Percentiles rank a stretch among this genome's conserved stretches.
Evolutionary conservation across 805 yeast species (phyloP).

Genomic region (Nakazawaea molendinolei): DNA sequence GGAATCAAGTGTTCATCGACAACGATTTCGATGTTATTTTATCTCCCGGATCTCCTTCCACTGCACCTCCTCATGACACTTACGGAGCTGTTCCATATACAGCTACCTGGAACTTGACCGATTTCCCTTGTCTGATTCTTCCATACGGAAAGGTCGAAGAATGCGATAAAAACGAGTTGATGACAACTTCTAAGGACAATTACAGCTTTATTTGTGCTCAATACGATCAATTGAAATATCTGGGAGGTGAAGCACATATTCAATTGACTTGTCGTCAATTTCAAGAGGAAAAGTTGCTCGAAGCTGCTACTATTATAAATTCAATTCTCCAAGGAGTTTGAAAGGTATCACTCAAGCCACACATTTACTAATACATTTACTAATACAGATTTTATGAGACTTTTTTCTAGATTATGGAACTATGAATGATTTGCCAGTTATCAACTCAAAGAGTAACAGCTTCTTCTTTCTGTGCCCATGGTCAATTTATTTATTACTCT

Average conservation of each 20-base stretch:
- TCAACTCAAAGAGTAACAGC: too few species aligned
- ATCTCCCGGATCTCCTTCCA: conserved; percentile 14
- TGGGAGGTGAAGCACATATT: conserved; percentile 57
- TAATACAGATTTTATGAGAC: too few species aligned
- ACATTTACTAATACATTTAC: too few species aligned
- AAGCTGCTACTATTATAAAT: too few species aligned
- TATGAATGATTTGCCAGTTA: too few species aligned
- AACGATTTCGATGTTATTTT: conserved; percentile 13
- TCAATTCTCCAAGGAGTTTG: too few species aligned
- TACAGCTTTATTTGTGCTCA: conserved; percentile 36
- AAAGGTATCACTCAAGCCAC: too few species aligned
- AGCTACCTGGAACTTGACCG: conserved; percentile 15
- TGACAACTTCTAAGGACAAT: conserved; percentile 26
- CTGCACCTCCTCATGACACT: conserved; percentile 18
- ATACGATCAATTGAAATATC: conserved; percentile 43
- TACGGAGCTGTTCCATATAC: conserved; percentile 16
- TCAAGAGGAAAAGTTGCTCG: conserved; percentile 45
- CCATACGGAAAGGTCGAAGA: conserved; percentile 29
- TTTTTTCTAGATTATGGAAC: too few species aligned
- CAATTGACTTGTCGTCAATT: conserved; percentile 51
- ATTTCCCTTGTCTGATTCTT: conserved; percentile 37
- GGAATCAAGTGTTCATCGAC: conserved; percentile 12
- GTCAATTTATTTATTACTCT: too few species aligned
- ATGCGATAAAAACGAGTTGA: conserved; percentile 22
- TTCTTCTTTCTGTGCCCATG: too few species aligned